Conservation (phyloP, 805 yeast species). For the Allodekkera sacchari region DNA sequence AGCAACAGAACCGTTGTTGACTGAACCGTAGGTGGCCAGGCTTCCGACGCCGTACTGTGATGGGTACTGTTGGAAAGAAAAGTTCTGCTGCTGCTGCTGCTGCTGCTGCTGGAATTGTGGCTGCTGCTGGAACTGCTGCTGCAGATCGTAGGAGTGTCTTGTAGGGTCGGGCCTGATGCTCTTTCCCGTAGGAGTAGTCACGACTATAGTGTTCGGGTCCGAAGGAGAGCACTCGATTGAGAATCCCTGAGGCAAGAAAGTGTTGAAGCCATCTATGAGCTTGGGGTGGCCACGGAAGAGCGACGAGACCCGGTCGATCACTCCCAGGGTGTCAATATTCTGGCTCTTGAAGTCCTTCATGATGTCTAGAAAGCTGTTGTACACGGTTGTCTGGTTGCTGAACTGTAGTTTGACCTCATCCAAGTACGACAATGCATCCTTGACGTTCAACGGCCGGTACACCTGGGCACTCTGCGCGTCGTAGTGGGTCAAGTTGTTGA, state of each 20-base stretch:
- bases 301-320: slow-evolving; percentile 87
- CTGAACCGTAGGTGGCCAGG: slow-evolving; percentile 6
- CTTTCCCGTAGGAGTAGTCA: slow-evolving; percentile 92
- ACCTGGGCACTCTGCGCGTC: slow-evolving; percentile 11
- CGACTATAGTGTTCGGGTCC: slow-evolving; percentile 88
- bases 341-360: slow-evolving; percentile 99
- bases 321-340: slow-evolving; percentile 96
- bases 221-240: slow-evolving; percentile 88
- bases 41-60: slow-evolving; percentile 10
- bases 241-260: slow-evolving; percentile 95
- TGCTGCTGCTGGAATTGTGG: slow-evolving; percentile 17
- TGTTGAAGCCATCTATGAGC: slow-evolving; percentile 93
- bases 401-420: slow-evolving; percentile 95
- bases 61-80: slow-evolving; percentile 5
- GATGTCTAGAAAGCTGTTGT: slow-evolving; percentile 90
- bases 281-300: slow-evolving; percentile 89
- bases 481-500: slow-evolving; percentile 38
- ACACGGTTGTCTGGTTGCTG: slow-evolving; percentile 87
- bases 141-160: slow-evolving; percentile 1
- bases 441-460: slow-evolving; percentile 83
- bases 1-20: too few species aligned
- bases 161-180: slow-evolving; percentile 57
- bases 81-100: slow-evolving; percentile 4
- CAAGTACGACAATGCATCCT: slow-evolving; percentile 89
- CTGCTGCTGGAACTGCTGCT: slow-evolving; percentile 9